Percentiles rank a stretch among this genome's conserved stretches.
Conservation (phyloP, 805 yeast species). For the Candida palmyrensis region DNA sequence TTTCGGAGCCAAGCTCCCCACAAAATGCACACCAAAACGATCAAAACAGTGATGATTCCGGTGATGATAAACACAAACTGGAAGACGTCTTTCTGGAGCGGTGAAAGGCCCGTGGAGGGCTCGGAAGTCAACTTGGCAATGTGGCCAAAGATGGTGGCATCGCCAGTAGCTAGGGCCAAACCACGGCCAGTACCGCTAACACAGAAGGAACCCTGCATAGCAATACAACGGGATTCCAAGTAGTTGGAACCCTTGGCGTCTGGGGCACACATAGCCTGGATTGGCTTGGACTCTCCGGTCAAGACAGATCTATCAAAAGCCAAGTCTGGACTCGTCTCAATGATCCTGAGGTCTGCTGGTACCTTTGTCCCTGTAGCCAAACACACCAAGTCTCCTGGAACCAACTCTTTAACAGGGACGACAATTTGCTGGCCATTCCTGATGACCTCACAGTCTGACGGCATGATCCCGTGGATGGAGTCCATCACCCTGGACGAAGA, state of each 20-base stretch:
- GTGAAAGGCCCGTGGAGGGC: constrained; percentile 35
- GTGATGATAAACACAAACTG: constrained; percentile 26
- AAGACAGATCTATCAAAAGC: constrained; percentile 42
- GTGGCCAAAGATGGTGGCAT: constrained; percentile 40
- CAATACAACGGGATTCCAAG: constrained; percentile 39
- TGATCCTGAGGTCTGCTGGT: constrained; percentile 44
- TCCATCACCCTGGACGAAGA: constrained; percentile 45
- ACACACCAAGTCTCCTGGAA: constrained; percentile 42
- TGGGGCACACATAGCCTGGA: constrained; percentile 20
- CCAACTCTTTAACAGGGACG: constrained; percentile 29
- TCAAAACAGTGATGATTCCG: constrained; percentile 19
- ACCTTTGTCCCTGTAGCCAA: constrained; percentile 36
- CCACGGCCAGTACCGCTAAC: constrained; percentile 41
- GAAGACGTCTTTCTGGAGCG: constrained; percentile 38
- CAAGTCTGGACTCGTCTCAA: constrained; percentile 30
- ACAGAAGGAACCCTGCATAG: constrained; percentile 43
- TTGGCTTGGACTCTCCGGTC: constrained; percentile 46
- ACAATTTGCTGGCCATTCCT: constrained; percentile 26
- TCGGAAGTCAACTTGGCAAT: constrained; percentile 38
- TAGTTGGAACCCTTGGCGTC: constrained; percentile 31
- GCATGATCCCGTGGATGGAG: constrained; percentile 40
- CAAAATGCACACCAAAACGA: constrained; percentile 26
- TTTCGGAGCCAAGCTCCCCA: constrained; percentile 43
- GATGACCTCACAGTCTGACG: constrained; percentile 28
- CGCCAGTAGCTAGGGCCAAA: constrained; percentile 41